Conservation (phyloP, 2,329 filamentous ascomycete species). For the Neonectria ditissima region DNA sequence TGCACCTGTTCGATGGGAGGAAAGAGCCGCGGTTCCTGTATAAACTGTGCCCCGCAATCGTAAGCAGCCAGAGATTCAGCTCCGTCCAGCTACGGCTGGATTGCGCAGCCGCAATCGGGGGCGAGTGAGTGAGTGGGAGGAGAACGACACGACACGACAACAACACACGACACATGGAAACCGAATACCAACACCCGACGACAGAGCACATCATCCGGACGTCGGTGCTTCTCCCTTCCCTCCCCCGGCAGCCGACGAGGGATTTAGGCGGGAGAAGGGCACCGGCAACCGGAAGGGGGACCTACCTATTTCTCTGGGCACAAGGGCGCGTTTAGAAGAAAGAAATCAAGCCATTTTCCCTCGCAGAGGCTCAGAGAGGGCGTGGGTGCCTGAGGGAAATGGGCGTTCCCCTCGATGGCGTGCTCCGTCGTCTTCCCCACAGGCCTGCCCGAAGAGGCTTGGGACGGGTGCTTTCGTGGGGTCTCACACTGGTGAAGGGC, state of each 20-base stretch:
- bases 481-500: not conserved
- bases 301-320: not conserved
- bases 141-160: not conserved
- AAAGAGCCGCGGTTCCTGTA: not conserved
- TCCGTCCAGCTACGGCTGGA: not conserved
- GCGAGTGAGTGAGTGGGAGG: too few relatives aligned
- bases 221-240: not conserved
- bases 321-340: not conserved
- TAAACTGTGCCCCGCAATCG: not conserved
- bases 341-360: constrained; percentile 29
- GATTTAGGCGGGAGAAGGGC: constrained; percentile 10
- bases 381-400: constrained; percentile 10
- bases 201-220: constrained; percentile 23
- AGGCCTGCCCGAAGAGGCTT: constrained; percentile 22
- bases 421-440: constrained; percentile 29
- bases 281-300: constrained; percentile 7
- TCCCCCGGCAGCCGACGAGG: constrained; percentile 28
- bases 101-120: constrained; percentile 10
- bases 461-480: constrained; percentile 19
- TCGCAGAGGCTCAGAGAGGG: not conserved
- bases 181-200: not conserved
- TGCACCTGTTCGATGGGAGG: not conserved
- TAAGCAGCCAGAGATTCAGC: not conserved
- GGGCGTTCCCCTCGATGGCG: constrained; percentile 30
- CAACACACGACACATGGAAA: not conserved